These are phyloP conservation scores for Pittosporum tobira DNA, from an alignment of 129 eudicot species.

Conservation along the genomic window DNA sequence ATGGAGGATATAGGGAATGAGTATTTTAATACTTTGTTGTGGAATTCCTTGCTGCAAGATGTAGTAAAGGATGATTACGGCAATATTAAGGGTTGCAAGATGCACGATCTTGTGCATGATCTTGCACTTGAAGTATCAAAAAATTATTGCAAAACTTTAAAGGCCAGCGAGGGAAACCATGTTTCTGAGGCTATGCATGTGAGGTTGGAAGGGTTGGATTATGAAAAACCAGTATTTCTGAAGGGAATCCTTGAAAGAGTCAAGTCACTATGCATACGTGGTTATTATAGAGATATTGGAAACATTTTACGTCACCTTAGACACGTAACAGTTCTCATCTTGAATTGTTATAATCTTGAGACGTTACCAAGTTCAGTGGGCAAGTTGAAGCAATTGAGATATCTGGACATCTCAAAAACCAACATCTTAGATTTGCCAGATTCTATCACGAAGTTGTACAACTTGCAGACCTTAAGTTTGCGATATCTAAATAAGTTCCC, in stretches of 20 bases:
- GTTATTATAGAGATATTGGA: too few relatives aligned
- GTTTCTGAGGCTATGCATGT: not conserved
- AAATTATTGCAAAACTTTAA: not conserved
- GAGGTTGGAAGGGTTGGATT: not conserved
- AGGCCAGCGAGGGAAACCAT: not conserved
- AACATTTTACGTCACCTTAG: not conserved
- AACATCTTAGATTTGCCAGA: too few relatives aligned
- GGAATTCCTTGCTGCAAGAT: too few relatives aligned
- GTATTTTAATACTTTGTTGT: too few relatives aligned
- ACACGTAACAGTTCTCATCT: too few relatives aligned
- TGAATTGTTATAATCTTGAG: not conserved
- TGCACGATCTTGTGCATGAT: slow-evolving; percentile 37
- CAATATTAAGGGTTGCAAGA: not conserved
- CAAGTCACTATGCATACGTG: not conserved
- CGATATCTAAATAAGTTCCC: not conserved
- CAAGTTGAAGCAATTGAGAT: too few relatives aligned
- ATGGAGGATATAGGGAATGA: slow-evolving; percentile 16
- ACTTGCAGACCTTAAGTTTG: slow-evolving; percentile 15
- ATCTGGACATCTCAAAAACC: slow-evolving; percentile 10
- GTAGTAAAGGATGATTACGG: slow-evolving; percentile 2
- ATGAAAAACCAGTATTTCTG: not conserved
- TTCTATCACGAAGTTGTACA: too few relatives aligned
- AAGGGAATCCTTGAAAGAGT: not conserved
- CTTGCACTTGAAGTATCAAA: not conserved
- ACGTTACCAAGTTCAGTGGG: too few relatives aligned